Percentiles rank a stretch among this genome's conserved stretches.
phyloP scores from a whole-genome alignment of 768 basidiomycete species.

The Podaxis sp. region DNA sequence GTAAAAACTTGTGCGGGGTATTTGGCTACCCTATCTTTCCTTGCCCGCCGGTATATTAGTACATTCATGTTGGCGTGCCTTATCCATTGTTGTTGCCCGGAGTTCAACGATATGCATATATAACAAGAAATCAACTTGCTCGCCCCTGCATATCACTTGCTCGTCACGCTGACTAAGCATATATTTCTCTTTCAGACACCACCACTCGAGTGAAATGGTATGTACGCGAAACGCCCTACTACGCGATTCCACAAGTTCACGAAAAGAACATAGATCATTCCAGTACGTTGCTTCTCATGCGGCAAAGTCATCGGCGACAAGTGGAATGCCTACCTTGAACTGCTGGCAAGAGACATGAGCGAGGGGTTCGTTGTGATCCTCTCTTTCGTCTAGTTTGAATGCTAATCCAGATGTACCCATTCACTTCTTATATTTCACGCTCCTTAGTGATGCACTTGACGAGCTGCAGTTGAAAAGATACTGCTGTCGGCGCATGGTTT shows the following conservation, averaged over 20 bases:
- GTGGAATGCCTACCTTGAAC: constrained; percentile 85
- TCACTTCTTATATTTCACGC: background rate
- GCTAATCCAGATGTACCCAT: background rate
- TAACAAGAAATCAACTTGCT: too few species aligned
- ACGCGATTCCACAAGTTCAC: background rate
- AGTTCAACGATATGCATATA: too few species aligned
- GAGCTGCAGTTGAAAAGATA: constrained; percentile 89
- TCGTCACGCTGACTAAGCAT: background rate
- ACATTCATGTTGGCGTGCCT: too few species aligned
- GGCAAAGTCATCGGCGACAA: constrained; percentile 98
- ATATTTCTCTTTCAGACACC: background rate
- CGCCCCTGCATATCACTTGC: too few species aligned
- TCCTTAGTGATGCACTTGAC: constrained; percentile 80
- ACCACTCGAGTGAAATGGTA: background rate
- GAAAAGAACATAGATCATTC: constrained; percentile 71
- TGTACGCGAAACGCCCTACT: background rate
- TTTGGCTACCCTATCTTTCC: too few species aligned
- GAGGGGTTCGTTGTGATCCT: constrained; percentile 70
- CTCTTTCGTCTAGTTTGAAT: background rate
- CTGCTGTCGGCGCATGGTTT: constrained; percentile 95
- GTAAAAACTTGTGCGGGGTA: too few species aligned
- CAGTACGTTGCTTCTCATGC: constrained; percentile 94
- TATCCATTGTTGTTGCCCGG: too few species aligned
- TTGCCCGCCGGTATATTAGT: too few species aligned
- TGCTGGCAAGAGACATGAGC: constrained; percentile 76